Percentiles rank a stretch among this genome's conserved stretches.
Evolutionary conservation across 495 filamentous ascomycete species (phyloP).

Genomic region (Podospora pseudocomata): DNA sequence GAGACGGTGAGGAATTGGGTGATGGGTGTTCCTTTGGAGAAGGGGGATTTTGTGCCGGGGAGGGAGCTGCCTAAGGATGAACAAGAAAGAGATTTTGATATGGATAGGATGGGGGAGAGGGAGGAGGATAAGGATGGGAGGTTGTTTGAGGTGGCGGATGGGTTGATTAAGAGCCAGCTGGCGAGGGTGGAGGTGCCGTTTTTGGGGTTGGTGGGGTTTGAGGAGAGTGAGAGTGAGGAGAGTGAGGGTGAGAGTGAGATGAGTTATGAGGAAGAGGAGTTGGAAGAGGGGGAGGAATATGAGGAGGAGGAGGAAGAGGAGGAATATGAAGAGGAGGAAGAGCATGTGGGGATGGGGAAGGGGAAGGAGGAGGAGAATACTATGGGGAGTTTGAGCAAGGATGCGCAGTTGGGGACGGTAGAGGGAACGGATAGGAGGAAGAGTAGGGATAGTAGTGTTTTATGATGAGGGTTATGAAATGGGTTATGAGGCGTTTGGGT

Average conservation of each 20-base stretch:
- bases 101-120: slow-evolving; percentile 25
- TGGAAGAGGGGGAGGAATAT: slow-evolving; percentile 25
- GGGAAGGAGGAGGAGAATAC: slow-evolving; percentile 16
- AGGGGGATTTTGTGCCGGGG: not conserved
- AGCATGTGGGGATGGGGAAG: slow-evolving; percentile 18
- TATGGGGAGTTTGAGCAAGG: slow-evolving; percentile 15
- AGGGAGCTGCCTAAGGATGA: slow-evolving; percentile 5
- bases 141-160: slow-evolving; percentile 31
- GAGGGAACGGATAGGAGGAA: slow-evolving; percentile 13
- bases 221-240: slow-evolving; percentile 34
- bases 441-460: slow-evolving; percentile 24
- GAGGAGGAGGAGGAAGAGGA: slow-evolving; percentile 16
- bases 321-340: slow-evolving; percentile 20
- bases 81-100: slow-evolving; percentile 31
- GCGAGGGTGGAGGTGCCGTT: slow-evolving; percentile 33
- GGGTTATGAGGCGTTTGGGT: not conserved
- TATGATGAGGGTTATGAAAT: slow-evolving; percentile 13
- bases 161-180: slow-evolving; percentile 37
- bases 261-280: slow-evolving; percentile 25
- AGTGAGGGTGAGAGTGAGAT: slow-evolving; percentile 23
- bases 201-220: slow-evolving; percentile 32
- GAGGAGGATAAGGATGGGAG: slow-evolving; percentile 30
- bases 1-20: slow-evolving; percentile 37
- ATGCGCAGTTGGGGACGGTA: slow-evolving; percentile 25
- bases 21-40: slow-evolving; percentile 26